These are phyloP conservation scores for Forsythia viridissima DNA, from an alignment of 257 asterid genomes.

Conservation along the genomic window DNA sequence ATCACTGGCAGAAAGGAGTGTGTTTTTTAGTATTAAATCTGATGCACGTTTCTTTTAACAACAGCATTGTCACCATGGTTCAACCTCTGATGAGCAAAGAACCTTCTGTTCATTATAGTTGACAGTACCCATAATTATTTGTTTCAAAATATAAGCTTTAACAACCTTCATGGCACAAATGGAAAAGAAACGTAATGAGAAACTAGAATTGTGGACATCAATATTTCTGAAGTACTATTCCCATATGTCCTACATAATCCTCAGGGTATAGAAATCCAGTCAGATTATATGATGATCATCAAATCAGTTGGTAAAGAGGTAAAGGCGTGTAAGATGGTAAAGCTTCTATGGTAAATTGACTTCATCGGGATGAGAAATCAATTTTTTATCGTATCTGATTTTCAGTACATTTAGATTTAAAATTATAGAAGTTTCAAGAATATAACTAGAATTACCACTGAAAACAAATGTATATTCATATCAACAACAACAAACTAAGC, in stretches of 20 bases:
- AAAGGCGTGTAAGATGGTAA: neutral
- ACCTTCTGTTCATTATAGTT: no score
- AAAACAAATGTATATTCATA: constrained; percentile 13
- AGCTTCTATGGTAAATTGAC: neutral
- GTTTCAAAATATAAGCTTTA: no score
- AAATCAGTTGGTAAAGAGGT: neutral
- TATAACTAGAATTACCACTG: constrained; percentile 12
- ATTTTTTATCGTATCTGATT: neutral
- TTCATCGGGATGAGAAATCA: constrained; percentile 13
- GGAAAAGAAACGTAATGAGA: no score
- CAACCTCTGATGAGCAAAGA: no score
- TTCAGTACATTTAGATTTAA: constrained; percentile 6
- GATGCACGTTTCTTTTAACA: no score
- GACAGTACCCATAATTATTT: no score
- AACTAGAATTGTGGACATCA: no score
- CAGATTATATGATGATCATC: neutral
- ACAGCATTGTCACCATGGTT: no score
- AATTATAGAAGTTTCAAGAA: constrained; percentile 1
- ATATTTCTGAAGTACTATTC: neutral
- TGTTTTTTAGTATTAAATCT: no score
- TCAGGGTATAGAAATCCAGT: neutral
- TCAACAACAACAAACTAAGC: neutral
- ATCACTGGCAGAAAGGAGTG: no score
- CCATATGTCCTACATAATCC: neutral
- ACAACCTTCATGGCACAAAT: no score